phyloP scores from a whole-genome alignment of 2,329 filamentous ascomycete species.

The Phaeoacremonium minimum region DNA sequence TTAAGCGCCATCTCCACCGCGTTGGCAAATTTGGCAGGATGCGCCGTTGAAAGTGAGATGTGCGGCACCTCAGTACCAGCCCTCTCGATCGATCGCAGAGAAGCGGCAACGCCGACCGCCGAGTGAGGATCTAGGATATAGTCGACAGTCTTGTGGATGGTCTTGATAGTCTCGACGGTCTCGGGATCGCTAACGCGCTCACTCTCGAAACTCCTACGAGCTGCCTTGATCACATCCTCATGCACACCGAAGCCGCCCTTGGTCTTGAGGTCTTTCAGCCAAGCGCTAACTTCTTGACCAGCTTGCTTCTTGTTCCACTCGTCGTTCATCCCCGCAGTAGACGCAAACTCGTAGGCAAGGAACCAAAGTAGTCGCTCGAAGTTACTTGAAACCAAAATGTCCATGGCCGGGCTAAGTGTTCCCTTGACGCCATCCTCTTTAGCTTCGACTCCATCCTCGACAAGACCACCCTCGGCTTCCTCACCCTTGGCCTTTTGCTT shows the following conservation, averaged over 20 bases:
- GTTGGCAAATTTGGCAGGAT: constrained; percentile 89
- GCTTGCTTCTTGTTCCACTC: constrained; percentile 64
- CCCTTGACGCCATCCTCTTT: constrained; percentile 78
- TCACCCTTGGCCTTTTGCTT: constrained; percentile 65
- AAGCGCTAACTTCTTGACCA: constrained; percentile 70
- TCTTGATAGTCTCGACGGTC: constrained; percentile 63
- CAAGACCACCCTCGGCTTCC: constrained; percentile 59
- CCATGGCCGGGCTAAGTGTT: constrained; percentile 93
- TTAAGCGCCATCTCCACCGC: constrained; percentile 79
- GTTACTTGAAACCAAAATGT: constrained; percentile 93
- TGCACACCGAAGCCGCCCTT: constrained; percentile 81
- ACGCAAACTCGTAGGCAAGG: constrained; percentile 70
- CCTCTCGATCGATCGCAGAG: constrained; percentile 62
- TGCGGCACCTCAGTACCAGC: constrained; percentile 53
- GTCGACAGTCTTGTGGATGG: constrained; percentile 39
- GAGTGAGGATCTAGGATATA: constrained; percentile 94
- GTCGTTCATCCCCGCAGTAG: constrained; percentile 55
- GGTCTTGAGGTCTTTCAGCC: constrained; percentile 77
- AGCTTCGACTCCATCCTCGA: constrained; percentile 56
- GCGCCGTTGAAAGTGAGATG: constrained; percentile 86
- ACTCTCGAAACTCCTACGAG: constrained; percentile 73
- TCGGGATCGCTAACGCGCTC: constrained; percentile 66
- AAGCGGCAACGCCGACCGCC: constrained; percentile 78
- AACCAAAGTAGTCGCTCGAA: constrained; percentile 97
- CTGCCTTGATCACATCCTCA: constrained; percentile 64